Evolutionary conservation across 495 filamentous ascomycete species (phyloP), one percentile per base, ranked within the genome.

Genomic region (Penicillium alfredii): DNA sequence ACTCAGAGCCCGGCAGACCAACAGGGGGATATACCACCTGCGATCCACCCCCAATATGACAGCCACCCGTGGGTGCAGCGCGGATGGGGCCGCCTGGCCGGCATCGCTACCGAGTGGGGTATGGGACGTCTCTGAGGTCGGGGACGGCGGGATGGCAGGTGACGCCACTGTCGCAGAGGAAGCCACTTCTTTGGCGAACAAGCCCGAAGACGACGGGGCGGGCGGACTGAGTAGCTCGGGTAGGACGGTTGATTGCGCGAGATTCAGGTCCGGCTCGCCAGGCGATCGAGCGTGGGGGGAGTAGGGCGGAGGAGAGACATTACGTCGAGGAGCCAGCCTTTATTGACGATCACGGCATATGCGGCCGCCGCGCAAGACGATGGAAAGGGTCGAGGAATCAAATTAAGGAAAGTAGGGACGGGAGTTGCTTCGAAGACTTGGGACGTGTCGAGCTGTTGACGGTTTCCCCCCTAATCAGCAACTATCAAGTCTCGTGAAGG

Each of bases 41-140:
- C 65, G 67, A 28, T 74, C 73, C 4, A 84, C 74, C 3, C 79
- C 80, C 8, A 83, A 55, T 21, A 83, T 66, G 32, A 81, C 75
- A 14, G 80, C 80, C 21, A 82, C 73, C 8, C 78, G 75, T 4
- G 80, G 80, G 51, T 81, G 78, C 27, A 80, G 53, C 18, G 58
- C 58, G 16, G 62, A 67, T 5, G 60, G 30, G 24, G 34, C 28
- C 33, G 46, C 35, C 36, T 60, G 57, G 24, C 53, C 53, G 35
- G 42, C 52, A 49, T 66, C 63, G 40, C 55, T 60, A 52, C 47
- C 43, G 42, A 35, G 53, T 41, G 60, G 55, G 40, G 53, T 52
- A 32, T 52, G 56, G 44, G 68, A 55, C 19, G 55, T 53, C 21
- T 60, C 62, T 32, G 59, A 39, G 32, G 46, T 47, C 18, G 60